phyloP scores from a whole-genome alignment of 2,329 filamentous ascomycete genomes.

The Bertia moriformis region DNA sequence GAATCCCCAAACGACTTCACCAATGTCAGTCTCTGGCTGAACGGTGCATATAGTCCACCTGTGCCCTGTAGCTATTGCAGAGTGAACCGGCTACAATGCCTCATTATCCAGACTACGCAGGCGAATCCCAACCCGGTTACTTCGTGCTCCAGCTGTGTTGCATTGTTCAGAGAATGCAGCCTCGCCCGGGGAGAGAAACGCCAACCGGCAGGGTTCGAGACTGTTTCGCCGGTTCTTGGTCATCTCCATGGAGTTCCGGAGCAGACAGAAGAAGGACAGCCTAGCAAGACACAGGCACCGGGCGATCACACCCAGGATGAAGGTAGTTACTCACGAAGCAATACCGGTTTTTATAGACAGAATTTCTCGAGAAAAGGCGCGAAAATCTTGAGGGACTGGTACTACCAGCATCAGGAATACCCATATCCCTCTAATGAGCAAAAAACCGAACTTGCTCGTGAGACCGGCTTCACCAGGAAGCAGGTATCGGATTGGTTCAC shows the following conservation, averaged over 20 bases:
- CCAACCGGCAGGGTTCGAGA: constrained; percentile 24
- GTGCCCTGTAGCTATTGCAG: constrained; percentile 15
- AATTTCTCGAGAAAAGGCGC: constrained; percentile 28
- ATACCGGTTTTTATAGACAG: no score
- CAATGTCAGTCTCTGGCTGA: constrained; percentile 7
- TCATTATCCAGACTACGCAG: constrained; percentile 16
- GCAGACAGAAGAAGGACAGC: constrained; percentile 9
- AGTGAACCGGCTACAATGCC: constrained; percentile 16
- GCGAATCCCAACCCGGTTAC: constrained; percentile 17
- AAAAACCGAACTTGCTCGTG: constrained; percentile 19
- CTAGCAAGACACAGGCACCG: no score
- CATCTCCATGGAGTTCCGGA: constrained; percentile 32
- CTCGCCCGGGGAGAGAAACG: constrained; percentile 17
- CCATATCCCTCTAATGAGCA: constrained; percentile 32
- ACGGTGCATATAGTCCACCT: constrained; percentile 14
- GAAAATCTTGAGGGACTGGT: constrained; percentile 28
- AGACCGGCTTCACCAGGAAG: constrained; percentile 27
- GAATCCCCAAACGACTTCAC: no score
- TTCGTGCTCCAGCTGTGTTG: constrained; percentile 18
- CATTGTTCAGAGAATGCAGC: constrained; percentile 18
- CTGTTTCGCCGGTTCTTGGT: constrained; percentile 27
- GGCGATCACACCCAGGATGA: no score
- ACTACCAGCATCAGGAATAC: constrained; percentile 24
- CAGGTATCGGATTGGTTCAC: constrained; percentile 34
- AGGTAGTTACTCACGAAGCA: no score